Base-by-base conservation (phyloP, 192 early-diverging fungal species). In the Gryganskiella cystojenkinii region DNA sequence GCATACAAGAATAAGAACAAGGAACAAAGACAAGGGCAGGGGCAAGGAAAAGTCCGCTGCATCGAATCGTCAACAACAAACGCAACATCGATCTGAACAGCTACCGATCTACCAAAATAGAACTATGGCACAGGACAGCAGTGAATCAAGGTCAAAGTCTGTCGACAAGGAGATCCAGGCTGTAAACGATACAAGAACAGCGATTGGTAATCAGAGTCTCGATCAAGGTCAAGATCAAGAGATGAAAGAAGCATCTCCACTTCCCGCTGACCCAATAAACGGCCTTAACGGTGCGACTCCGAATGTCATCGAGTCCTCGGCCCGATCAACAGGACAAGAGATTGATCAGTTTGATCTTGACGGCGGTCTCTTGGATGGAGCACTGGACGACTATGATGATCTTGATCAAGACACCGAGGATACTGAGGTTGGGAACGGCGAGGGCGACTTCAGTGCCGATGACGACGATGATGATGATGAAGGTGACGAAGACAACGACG, bases 361-460 rank as follows among this genome's bases (percentile, higher is more conserved):
- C 30, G 74, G 74, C 15, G 74, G 51, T n/a, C 67, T 78, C 28
- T 43, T 78, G 47, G 74, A 78, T 52, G 74, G 74, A 24, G 74
- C 74, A 13, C 47, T 78, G 46, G 74, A 78, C 40, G 74, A 78
- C 13, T 68, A 78, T 24, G 74, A 78, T 24, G 74, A 78, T 25
- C 55, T 78, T 15, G 74, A 69, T 64, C 74, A 78, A 37, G 74
- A 78, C 31, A 78, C 74, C 9, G 74, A 78, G 56, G 74, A 78
- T 43, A 78, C 74, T 2, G 74, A 78, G 25, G 74, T 78, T 8
- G 66, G 66, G 33, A 69, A 78, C 51, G 73, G 65, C 4, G 73
- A 76, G 3, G 52, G 62, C 19, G 74, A 64, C 24, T 68, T 64
- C 45, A 69, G 66, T 20, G 65, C 64, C 44, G 64, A 67, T 14